phyloP scores from a whole-genome alignment of 2,329 filamentous ascomycete genomes.

The Colletotrichum sp. region DNA sequence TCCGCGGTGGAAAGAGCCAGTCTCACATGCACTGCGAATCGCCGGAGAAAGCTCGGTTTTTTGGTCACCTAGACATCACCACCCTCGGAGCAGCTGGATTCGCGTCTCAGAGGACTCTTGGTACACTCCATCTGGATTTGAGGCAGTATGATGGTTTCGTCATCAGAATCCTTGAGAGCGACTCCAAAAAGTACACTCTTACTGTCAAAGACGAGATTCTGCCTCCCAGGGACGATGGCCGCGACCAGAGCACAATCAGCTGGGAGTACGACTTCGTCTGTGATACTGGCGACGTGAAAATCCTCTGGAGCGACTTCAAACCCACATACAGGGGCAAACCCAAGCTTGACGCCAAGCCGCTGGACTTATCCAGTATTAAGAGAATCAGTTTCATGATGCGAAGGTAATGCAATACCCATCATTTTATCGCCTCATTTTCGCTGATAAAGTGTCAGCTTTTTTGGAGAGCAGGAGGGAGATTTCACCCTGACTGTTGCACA shows the following conservation, averaged over 20 bases:
- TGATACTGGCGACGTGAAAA: constrained; percentile 47
- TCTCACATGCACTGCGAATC: constrained; percentile 49
- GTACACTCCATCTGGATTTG: constrained; percentile 67
- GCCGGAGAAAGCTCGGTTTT: constrained; percentile 59
- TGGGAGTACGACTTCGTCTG: constrained; percentile 75
- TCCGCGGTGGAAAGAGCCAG: constrained; percentile 74
- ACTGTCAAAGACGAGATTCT: constrained; percentile 75
- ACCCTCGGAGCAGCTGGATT: constrained; percentile 83
- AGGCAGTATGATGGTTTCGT: constrained; percentile 65
- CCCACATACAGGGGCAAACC: constrained; percentile 76
- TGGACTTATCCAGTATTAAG: constrained; percentile 67
- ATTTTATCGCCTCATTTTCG: not conserved
- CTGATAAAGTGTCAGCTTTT: constrained; percentile 63
- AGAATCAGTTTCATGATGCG: constrained; percentile 80
- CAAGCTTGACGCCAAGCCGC: constrained; percentile 60
- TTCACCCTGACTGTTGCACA: constrained; percentile 60
- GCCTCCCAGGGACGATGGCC: constrained; percentile 62
- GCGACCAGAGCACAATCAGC: constrained; percentile 74
- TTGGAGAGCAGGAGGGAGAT: constrained; percentile 73
- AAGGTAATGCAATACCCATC: constrained; percentile 59
- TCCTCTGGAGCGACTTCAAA: constrained; percentile 70
- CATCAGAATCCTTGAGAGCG: constrained; percentile 56
- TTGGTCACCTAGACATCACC: constrained; percentile 74
- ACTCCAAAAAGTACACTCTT: constrained; percentile 75
- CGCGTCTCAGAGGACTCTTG: constrained; percentile 75